phyloP scores from a whole-genome alignment of 129 eudicot genomes.

The Oenanthe sinensis region DNA sequence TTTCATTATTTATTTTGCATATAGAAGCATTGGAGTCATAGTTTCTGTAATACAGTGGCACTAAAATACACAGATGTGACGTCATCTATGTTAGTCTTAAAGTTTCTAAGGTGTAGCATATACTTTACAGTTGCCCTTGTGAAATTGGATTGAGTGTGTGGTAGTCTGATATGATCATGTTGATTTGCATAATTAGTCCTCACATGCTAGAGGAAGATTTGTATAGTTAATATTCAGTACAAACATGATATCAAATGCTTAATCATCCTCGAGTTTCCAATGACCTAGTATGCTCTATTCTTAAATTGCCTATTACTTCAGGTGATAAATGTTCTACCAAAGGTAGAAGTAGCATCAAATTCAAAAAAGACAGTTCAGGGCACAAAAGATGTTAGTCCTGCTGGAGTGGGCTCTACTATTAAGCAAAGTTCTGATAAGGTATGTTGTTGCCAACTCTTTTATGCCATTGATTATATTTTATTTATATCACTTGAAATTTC shows the following conservation, averaged over 20 bases:
- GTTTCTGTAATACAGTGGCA: not conserved
- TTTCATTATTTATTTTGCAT: not conserved
- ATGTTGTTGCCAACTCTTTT: conserved; percentile 14
- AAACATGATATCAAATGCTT: not conserved
- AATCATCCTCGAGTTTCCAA: not conserved
- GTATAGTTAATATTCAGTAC: too few relatives aligned
- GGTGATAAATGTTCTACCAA: conserved; percentile 34
- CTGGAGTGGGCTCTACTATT: conserved; percentile 32
- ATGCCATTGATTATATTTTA: not conserved
- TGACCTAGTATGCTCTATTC: not conserved
- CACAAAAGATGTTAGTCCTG: conserved; percentile 28
- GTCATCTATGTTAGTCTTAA: not conserved
- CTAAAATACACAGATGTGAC: not conserved
- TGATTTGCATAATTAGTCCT: too few relatives aligned
- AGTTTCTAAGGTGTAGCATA: not conserved
- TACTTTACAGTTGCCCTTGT: not conserved
- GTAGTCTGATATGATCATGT: too few relatives aligned
- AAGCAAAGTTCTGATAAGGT: conserved; percentile 46
- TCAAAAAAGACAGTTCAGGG: conserved; percentile 41
- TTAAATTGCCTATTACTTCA: conserved; percentile 10
- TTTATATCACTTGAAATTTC: not conserved
- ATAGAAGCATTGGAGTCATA: not conserved
- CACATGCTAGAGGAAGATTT: too few relatives aligned
- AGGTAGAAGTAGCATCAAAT: conserved; percentile 36
- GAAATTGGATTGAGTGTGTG: not conserved